Conservation (phyloP, 805 yeast species). For the Suhomyces faveliae region DNA sequence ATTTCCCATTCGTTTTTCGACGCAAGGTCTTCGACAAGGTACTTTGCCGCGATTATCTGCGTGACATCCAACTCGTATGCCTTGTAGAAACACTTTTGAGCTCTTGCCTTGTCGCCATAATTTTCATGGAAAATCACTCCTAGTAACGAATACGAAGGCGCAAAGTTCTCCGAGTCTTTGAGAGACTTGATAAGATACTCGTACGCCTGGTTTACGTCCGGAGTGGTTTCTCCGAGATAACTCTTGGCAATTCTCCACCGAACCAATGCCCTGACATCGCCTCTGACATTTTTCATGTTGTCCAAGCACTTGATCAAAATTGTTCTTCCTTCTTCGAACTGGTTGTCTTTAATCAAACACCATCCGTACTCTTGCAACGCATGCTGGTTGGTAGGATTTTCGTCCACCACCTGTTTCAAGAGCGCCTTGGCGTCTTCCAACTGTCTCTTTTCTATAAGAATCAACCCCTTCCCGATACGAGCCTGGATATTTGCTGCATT, state of each 20-base stretch:
- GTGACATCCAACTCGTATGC: constrained; percentile 85
- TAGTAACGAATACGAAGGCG: constrained; percentile 78
- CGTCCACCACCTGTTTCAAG: constrained; percentile 49
- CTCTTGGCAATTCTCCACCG: constrained; percentile 77
- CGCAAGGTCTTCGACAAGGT: constrained; percentile 70
- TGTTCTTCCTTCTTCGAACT: constrained; percentile 50
- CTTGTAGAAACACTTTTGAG: constrained; percentile 81
- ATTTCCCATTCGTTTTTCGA: constrained; percentile 74
- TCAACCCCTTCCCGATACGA: constrained; percentile 76
- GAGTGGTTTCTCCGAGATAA: constrained; percentile 31
- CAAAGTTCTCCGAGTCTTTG: constrained; percentile 60
- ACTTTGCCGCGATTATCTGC: constrained; percentile 71
- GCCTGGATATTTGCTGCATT: constrained; percentile 54
- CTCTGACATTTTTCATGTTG: constrained; percentile 44
- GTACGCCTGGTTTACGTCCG: constrained; percentile 48
- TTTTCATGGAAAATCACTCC: constrained; percentile 69
- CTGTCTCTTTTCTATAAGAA: constrained; percentile 64
- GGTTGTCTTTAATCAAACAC: constrained; percentile 62
- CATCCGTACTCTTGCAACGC: constrained; percentile 75
- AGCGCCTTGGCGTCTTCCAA: constrained; percentile 52
- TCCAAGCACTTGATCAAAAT: constrained; percentile 46
- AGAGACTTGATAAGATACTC: constrained; percentile 59
- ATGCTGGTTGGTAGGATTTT: constrained; percentile 50
- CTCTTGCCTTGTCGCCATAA: constrained; percentile 60
- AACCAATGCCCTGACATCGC: constrained; percentile 56